Evolutionary conservation across 768 basidiomycete genomes (phyloP).

Genomic region (Termitomyces sp.): DNA sequence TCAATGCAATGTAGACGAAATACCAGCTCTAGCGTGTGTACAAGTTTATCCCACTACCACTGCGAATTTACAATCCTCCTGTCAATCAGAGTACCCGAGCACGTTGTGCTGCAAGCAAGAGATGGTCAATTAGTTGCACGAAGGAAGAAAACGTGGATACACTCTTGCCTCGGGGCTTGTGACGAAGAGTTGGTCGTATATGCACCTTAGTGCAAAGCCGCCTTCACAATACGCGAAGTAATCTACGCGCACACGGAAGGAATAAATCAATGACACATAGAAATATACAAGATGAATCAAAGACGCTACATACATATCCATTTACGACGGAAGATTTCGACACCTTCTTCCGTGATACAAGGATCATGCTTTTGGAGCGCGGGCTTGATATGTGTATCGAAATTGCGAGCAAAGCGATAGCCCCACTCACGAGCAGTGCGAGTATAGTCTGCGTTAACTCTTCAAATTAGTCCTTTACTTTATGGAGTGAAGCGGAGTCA

Average conservation of each 20-base stretch:
- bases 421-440: conserved; percentile 12
- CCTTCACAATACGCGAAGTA: conserved; percentile 9
- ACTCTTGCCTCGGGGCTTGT: background rate
- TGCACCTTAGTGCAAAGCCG: conserved; percentile 6
- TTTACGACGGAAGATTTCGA: conserved; percentile 7
- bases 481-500: background rate
- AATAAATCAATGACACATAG: background rate
- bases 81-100: background rate
- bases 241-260: background rate
- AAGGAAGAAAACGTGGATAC: background rate
- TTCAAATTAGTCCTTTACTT: background rate
- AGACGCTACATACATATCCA: conserved; percentile 5
- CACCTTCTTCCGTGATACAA: background rate
- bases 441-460: background rate
- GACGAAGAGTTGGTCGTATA: conserved; percentile 6
- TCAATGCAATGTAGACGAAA: background rate
- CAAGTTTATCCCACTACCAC: background rate
- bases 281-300: background rate
- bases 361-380: conserved; percentile 2
- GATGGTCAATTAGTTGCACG: background rate
- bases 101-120: background rate
- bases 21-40: background rate
- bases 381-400: conserved; percentile 8
- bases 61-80: background rate
- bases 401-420: conserved; percentile 4